phyloP scores from a whole-genome alignment of 345 rosid species.

The Clausena lansium region DNA sequence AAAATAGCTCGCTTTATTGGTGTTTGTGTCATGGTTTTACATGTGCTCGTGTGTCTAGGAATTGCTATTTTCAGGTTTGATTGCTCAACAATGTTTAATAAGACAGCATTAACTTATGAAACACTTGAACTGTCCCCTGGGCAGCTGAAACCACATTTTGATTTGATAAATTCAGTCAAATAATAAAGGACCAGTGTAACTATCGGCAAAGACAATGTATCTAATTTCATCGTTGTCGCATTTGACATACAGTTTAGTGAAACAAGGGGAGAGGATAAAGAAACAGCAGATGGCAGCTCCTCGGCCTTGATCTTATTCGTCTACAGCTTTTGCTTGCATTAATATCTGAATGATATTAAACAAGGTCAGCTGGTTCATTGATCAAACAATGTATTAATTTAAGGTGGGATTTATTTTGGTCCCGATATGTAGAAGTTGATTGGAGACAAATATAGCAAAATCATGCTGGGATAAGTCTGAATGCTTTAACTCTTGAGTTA shows the following conservation, averaged over 20 bases:
- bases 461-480: neutral
- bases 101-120: neutral
- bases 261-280: conserved; percentile 63
- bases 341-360: neutral
- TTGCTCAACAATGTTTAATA: neutral
- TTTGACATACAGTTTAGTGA: conserved; percentile 65
- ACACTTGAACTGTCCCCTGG: neutral
- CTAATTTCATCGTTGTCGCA: neutral
- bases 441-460: neutral
- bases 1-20: neutral
- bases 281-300: conserved; percentile 98
- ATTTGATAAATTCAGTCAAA: neutral
- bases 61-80: neutral
- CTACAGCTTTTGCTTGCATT: neutral
- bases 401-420: neutral
- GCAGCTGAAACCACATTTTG: neutral
- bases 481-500: too few relatives aligned
- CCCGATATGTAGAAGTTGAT: neutral
- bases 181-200: too few relatives aligned
- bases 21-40: neutral
- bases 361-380: neutral
- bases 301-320: conserved; percentile 46
- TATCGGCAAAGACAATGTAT: neutral
- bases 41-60: neutral
- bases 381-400: neutral